Evolutionary conservation across 805 yeast genomes (phyloP).

Genomic region (Hanseniaspora lindneri): DNA sequence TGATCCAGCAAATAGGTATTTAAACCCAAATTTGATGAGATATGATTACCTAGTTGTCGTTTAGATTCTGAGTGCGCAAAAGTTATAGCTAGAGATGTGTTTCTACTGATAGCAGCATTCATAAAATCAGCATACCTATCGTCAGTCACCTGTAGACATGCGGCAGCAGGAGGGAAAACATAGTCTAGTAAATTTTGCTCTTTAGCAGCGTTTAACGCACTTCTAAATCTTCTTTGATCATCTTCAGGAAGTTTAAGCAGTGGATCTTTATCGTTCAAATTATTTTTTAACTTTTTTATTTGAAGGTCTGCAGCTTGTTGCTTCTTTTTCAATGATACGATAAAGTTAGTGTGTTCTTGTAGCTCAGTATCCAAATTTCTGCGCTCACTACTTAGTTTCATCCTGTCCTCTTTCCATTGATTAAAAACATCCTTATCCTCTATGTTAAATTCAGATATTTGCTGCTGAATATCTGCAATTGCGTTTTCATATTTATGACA

Average conservation of each 20-base stretch:
- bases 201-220: conserved; percentile 23
- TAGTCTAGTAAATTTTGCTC: conserved; percentile 27
- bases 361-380: background rate
- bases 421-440: background rate
- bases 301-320: background rate
- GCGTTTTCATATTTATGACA: conserved; percentile 1
- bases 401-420: conserved; percentile 1
- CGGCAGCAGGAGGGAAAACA: conserved; percentile 64
- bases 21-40: conserved; percentile 39
- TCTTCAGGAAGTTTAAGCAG: conserved; percentile 4
- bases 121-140: conserved; percentile 41
- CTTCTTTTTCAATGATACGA: conserved; percentile 1
- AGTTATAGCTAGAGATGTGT: conserved; percentile 51
- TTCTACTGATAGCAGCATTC: conserved; percentile 43
- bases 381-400: background rate
- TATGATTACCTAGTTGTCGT: conserved; percentile 32
- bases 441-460: background rate
- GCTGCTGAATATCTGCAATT: background rate
- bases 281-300: background rate
- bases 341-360: background rate
- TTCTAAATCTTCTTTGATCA: conserved; percentile 17
- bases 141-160: conserved; percentile 47
- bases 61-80: conserved; percentile 44
- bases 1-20: conserved; percentile 41
- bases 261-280: conserved; percentile 5